phyloP scores from a whole-genome alignment of 306 rosid genomes.

The Begonia fuchsioides region DNA sequence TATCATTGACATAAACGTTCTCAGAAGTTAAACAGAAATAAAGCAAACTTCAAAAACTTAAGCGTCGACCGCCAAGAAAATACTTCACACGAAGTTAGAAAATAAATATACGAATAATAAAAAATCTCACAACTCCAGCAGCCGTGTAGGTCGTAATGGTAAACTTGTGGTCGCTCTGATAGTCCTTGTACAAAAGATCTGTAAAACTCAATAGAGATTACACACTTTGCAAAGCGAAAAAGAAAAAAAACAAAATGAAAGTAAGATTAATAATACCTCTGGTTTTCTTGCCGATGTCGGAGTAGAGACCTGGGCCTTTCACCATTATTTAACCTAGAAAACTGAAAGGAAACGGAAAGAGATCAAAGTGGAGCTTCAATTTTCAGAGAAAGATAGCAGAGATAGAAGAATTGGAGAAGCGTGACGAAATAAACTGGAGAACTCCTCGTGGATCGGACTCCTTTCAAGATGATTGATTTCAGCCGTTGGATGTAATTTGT shows the following conservation, averaged over 20 bases:
- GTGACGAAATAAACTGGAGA: slow-evolving; percentile 1
- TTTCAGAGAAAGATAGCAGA: background rate
- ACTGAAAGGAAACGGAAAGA: slow-evolving; percentile 7
- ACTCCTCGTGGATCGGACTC: slow-evolving; percentile 12
- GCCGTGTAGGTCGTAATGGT: slow-evolving; percentile 62
- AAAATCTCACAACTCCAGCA: slow-evolving; percentile 54
- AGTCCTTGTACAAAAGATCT: slow-evolving; percentile 90
- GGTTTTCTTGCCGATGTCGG: slow-evolving; percentile 83
- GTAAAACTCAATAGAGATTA: background rate
- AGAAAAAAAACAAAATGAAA: background rate
- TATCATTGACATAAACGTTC: slow-evolving; percentile 2
- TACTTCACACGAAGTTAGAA: background rate
- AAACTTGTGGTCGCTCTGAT: slow-evolving; percentile 89
- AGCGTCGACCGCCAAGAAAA: background rate
- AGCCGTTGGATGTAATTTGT: slow-evolving; percentile 23
- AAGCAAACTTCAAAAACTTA: background rate
- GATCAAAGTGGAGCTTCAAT: slow-evolving; percentile 7
- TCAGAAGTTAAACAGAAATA: background rate
- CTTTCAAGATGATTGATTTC: slow-evolving; percentile 1
- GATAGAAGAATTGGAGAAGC: slow-evolving; percentile 5
- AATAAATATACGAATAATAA: background rate
- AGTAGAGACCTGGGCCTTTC: slow-evolving; percentile 92
- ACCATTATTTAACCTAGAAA: slow-evolving; percentile 49
- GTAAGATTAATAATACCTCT: slow-evolving; percentile 35
- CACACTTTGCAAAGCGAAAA: background rate